Conservation (phyloP, 148 eudicot genomes). For the Hydrangea macrophylla region DNA sequence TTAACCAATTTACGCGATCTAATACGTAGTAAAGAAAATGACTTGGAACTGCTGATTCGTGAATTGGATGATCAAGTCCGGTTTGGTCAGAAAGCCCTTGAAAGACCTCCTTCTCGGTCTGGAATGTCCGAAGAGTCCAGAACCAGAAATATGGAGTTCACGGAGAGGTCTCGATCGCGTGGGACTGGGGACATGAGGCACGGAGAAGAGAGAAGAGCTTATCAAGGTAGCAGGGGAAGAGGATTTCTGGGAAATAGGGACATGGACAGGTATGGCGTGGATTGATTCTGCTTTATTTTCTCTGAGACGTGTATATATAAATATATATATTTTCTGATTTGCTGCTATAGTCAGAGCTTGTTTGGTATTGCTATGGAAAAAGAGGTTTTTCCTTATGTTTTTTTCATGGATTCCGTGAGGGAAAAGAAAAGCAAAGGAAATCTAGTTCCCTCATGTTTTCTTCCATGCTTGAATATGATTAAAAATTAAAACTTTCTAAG, state of each 20-base stretch:
- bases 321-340: too few species aligned
- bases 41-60: constrained; percentile 55
- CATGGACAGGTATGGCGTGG: background rate
- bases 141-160: background rate
- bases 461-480: too few species aligned
- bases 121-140: background rate
- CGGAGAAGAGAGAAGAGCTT: background rate
- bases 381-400: background rate
- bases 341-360: background rate
- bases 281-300: background rate
- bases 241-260: background rate
- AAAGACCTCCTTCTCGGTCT: constrained; percentile 38
- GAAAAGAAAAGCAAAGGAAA: too few species aligned
- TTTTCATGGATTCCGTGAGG: background rate
- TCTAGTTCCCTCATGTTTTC: too few species aligned
- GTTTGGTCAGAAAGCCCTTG: constrained; percentile 55
- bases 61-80: constrained; percentile 83
- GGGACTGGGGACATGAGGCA: background rate
- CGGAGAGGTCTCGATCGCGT: background rate
- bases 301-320: too few species aligned
- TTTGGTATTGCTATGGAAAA: background rate
- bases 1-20: constrained; percentile 31
- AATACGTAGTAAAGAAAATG: constrained; percentile 47
- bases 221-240: background rate
- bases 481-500: too few species aligned